Evolutionary conservation across 257 asterid genomes (phyloP).

Genomic region (Thymus quinquecostatus): DNA sequence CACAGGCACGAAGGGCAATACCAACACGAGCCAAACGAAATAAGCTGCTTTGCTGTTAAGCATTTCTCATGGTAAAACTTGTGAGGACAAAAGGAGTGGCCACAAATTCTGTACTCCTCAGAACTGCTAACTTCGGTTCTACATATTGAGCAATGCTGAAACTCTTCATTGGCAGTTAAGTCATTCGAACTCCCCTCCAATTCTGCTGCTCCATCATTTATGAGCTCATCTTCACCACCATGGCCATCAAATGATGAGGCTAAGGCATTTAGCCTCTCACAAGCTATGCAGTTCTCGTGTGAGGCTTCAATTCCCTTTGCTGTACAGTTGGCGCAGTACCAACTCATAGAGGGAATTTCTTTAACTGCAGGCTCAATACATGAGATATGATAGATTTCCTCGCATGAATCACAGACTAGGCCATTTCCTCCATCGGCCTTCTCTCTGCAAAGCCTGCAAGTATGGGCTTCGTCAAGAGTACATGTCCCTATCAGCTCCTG

Average conservation of each 20-base stretch:
- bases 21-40: constrained; percentile 64
- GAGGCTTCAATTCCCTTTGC: constrained; percentile 64
- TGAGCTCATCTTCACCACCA: constrained; percentile 42
- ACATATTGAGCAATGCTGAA: constrained; percentile 65
- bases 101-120: constrained; percentile 57
- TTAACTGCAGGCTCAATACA: constrained; percentile 73
- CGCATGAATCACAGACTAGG: constrained; percentile 90
- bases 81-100: constrained; percentile 77
- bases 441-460: constrained; percentile 69
- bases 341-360: constrained; percentile 72
- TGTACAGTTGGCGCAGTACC: constrained; percentile 82
- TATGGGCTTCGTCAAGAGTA: constrained; percentile 40
- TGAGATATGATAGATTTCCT: constrained; percentile 78
- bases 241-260: constrained; percentile 34
- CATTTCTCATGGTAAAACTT: constrained; percentile 80
- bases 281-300: constrained; percentile 76
- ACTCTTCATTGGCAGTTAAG: constrained; percentile 40
- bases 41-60: constrained; percentile 67
- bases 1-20: constrained; percentile 95
- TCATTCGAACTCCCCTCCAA: constrained; percentile 67
- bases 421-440: constrained; percentile 67
- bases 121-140: constrained; percentile 45
- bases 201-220: constrained; percentile 36
- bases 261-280: constrained; percentile 59
- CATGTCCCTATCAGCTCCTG: constrained; percentile 48